These are phyloP conservation scores for Termitomyces sp. DNA, from an alignment of 768 basidiomycete species.

Conservation along the genomic window DNA sequence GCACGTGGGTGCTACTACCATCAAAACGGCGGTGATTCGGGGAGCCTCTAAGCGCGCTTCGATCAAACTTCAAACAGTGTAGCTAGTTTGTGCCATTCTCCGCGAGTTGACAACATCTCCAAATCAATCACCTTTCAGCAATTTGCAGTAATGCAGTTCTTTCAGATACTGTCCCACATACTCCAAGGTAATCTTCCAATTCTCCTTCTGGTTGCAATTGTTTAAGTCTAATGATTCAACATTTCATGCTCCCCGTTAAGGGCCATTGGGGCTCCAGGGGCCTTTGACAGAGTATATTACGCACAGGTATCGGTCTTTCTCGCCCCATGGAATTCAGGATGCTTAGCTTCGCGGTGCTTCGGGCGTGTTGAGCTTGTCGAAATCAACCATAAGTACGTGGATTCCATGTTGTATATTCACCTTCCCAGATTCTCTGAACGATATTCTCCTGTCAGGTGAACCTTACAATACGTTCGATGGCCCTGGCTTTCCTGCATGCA, in stretches of 20 bases:
- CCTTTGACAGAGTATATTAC: background rate
- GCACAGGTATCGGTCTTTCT: background rate
- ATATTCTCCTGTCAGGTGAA: constrained; percentile 10
- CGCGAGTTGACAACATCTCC: background rate
- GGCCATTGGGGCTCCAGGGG: background rate
- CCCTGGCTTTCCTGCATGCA: constrained; percentile 31
- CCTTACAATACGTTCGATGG: constrained; percentile 36
- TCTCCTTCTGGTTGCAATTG: background rate
- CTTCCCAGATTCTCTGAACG: background rate
- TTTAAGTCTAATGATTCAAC: background rate
- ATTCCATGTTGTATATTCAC: background rate
- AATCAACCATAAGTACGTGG: background rate
- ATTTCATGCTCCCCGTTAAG: background rate
- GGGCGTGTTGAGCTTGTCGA: background rate
- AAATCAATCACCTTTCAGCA: background rate
- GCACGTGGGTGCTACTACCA: constrained; percentile 1
- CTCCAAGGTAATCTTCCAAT: background rate
- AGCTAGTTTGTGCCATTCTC: background rate
- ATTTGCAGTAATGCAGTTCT: background rate
- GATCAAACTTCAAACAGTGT: background rate
- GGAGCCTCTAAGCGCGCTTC: background rate
- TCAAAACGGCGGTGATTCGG: background rate
- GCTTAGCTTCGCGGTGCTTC: background rate
- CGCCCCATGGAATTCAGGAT: background rate
- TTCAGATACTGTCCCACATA: background rate